A percentile compares a stretch with the other conserved stretches of the same genome.
Evolutionary conservation across 495 filamentous ascomycete species (phyloP).

Genomic region (Paragyromitra xinjiangensis): DNA sequence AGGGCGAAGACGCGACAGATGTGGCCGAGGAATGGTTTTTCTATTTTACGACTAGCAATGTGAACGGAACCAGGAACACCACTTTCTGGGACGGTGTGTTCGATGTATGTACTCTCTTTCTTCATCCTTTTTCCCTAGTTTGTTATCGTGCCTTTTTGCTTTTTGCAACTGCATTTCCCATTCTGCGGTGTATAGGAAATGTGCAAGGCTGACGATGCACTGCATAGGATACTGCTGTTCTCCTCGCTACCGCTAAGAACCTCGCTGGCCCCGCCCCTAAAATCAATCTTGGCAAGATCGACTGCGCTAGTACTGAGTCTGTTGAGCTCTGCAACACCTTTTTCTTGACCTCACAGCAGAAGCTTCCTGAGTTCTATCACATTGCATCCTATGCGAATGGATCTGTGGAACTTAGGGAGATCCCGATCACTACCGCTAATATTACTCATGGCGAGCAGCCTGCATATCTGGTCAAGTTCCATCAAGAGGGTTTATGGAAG

Average conservation of each 20-base stretch:
- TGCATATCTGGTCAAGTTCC: slow-evolving; percentile 58
- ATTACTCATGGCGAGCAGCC: slow-evolving; percentile 30
- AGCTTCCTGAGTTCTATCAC: slow-evolving; percentile 53
- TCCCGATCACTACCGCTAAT: slow-evolving; percentile 35
- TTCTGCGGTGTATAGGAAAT: slow-evolving; percentile 11
- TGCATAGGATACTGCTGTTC: slow-evolving; percentile 41
- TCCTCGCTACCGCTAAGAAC: slow-evolving; percentile 32
- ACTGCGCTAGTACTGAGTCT: slow-evolving; percentile 47
- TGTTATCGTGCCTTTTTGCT: slow-evolving; percentile 16
- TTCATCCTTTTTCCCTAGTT: background rate
- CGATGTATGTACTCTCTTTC: slow-evolving; percentile 37
- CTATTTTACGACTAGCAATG: slow-evolving; percentile 52
- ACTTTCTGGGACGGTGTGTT: slow-evolving; percentile 56
- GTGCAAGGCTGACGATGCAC: slow-evolving; percentile 17
- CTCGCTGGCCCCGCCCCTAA: slow-evolving; percentile 39
- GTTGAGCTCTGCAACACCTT: slow-evolving; percentile 49
- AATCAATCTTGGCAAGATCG: slow-evolving; percentile 53
- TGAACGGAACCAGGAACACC: slow-evolving; percentile 52
- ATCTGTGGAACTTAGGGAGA: slow-evolving; percentile 42
- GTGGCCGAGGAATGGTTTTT: slow-evolving; percentile 52
- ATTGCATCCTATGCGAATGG: slow-evolving; percentile 51
- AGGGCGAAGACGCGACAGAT: slow-evolving; percentile 16
- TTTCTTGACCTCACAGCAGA: slow-evolving; percentile 45
- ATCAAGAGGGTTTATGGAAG: slow-evolving; percentile 68
- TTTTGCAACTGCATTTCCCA: slow-evolving; percentile 9